Evolutionary conservation across 345 rosid species (phyloP).

Genomic region (Boechera divaricarpa): DNA sequence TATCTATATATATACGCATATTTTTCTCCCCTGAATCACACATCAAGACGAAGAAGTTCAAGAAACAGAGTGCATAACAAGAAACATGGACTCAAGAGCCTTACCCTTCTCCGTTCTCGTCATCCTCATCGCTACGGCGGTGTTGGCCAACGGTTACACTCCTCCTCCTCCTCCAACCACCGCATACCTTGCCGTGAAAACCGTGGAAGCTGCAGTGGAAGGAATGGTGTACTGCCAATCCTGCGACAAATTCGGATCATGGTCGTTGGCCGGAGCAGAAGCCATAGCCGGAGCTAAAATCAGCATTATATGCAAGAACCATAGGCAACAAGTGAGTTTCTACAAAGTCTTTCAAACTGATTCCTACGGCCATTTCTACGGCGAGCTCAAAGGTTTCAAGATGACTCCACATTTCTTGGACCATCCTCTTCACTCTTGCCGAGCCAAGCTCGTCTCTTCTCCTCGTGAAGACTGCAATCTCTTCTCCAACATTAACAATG

Average conservation of each 20-base stretch:
- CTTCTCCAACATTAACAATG: conserved; percentile 72
- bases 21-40: conserved; percentile 3
- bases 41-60: conserved; percentile 21
- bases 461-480: conserved; percentile 67
- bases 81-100: conserved; percentile 36
- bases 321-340: conserved; percentile 56
- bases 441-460: conserved; percentile 77
- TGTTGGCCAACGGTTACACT: conserved; percentile 41
- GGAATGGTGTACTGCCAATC: conserved; percentile 90
- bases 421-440: conserved; percentile 86
- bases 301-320: conserved; percentile 76
- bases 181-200: conserved; percentile 44
- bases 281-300: conserved; percentile 72
- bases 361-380: conserved; percentile 71
- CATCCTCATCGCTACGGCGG: conserved; percentile 33
- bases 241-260: conserved; percentile 64
- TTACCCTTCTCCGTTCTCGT: conserved; percentile 42
- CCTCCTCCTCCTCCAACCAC: conserved; percentile 42
- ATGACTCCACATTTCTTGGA: conserved; percentile 56
- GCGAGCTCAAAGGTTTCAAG: conserved; percentile 64
- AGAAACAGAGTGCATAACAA: conserved; percentile 48
- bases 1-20: conserved; percentile 29
- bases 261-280: conserved; percentile 74
- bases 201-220: conserved; percentile 65
- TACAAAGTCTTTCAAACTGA: conserved; percentile 70